Percentiles rank a stretch among this genome's conserved stretches.
phyloP scores from a whole-genome alignment of 2,329 filamentous ascomycete species.

The Chlorencoelia australis region DNA sequence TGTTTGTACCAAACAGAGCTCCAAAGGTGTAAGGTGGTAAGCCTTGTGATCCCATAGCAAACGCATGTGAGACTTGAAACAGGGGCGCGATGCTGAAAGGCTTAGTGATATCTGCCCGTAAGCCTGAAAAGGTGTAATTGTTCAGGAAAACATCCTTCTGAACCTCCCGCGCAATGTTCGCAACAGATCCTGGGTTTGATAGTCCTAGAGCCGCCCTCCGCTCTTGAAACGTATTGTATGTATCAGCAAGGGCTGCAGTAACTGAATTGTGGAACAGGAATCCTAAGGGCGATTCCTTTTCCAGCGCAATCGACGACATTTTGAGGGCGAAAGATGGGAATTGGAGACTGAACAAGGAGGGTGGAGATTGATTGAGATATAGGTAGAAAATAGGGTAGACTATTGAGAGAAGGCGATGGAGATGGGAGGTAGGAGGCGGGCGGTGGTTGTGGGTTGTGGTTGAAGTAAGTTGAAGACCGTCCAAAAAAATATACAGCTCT shows the following conservation, averaged over 20 bases:
- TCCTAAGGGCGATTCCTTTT: slow-evolving; percentile 43
- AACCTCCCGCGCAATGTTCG: slow-evolving; percentile 82
- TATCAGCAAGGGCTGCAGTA: slow-evolving; percentile 59
- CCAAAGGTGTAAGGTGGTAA: slow-evolving; percentile 93
- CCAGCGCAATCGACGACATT: slow-evolving; percentile 24
- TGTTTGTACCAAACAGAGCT: slow-evolving; percentile 84
- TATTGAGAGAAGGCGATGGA: background rate
- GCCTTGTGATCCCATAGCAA: slow-evolving; percentile 82
- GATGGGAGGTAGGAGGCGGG: background rate
- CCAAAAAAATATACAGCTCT: too few species aligned
- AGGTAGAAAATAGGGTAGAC: background rate
- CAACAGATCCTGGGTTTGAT: slow-evolving; percentile 84
- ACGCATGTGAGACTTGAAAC: slow-evolving; percentile 96
- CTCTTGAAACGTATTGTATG: slow-evolving; percentile 72
- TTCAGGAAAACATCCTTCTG: slow-evolving; percentile 93
- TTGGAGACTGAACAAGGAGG: slow-evolving; percentile 1
- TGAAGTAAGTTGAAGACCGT: too few species aligned
- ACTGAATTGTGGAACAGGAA: slow-evolving; percentile 68
- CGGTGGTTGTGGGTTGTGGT: too few species aligned
- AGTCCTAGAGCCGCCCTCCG: slow-evolving; percentile 81
- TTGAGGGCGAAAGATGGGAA: slow-evolving; percentile 6
- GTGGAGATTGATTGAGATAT: background rate
- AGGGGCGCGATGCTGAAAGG: slow-evolving; percentile 86
- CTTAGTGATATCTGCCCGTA: slow-evolving; percentile 94
- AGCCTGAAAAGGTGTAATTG: slow-evolving; percentile 93